Conservation (phyloP, 2,329 filamentous ascomycete species). For the Emmonsiellopsis sp. region DNA sequence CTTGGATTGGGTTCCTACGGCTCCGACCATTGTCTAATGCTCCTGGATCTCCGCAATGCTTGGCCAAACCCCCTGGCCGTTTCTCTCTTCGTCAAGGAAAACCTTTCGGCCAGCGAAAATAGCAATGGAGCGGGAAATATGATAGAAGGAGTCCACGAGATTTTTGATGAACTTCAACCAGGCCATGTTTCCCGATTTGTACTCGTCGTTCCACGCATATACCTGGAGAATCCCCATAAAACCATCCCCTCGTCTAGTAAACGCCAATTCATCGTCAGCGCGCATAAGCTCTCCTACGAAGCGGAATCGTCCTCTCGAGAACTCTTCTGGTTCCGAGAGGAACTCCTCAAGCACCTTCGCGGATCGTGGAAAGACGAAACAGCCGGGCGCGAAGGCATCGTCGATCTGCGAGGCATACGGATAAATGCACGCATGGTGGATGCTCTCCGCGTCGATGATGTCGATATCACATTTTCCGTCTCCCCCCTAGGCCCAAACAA, state of each 20-base stretch:
- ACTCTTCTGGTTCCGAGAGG: slow-evolving; percentile 85
- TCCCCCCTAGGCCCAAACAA: slow-evolving; percentile 10
- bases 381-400: slow-evolving; percentile 49
- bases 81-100: slow-evolving; percentile 42
- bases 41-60: slow-evolving; percentile 78
- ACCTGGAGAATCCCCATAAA: slow-evolving; percentile 65
- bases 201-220: slow-evolving; percentile 65
- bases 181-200: slow-evolving; percentile 62
- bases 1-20: slow-evolving; percentile 32
- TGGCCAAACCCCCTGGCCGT: slow-evolving; percentile 75
- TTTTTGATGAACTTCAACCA: slow-evolving; percentile 43
- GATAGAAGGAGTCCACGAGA: slow-evolving; percentile 21
- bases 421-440: slow-evolving; percentile 73
- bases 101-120: slow-evolving; percentile 8
- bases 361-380: slow-evolving; percentile 63
- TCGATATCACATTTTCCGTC: slow-evolving; percentile 51
- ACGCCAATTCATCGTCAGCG: slow-evolving; percentile 85
- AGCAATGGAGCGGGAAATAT: slow-evolving; percentile 14
- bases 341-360: slow-evolving; percentile 59
- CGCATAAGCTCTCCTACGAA: slow-evolving; percentile 67
- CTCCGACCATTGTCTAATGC: slow-evolving; percentile 63
- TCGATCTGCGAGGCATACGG: slow-evolving; percentile 69
- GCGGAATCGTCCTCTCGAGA: slow-evolving; percentile 68
- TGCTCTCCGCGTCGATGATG: slow-evolving; percentile 68
- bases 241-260: slow-evolving; percentile 76